Conservation (phyloP, 2,329 filamentous ascomycete genomes). For the Aspergillus spinulosporus region DNA sequence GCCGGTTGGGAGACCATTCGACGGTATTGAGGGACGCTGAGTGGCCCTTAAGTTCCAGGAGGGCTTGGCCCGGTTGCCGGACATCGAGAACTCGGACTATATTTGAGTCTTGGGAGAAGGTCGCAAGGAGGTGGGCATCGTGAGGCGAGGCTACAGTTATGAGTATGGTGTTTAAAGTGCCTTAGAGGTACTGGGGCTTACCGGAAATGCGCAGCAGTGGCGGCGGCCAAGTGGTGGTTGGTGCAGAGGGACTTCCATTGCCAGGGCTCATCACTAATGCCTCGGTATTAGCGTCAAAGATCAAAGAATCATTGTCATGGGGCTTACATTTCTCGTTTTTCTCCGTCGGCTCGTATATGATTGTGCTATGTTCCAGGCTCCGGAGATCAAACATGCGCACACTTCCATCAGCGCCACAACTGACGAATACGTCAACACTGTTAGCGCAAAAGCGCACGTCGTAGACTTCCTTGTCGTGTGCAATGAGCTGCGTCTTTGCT, state of each 20-base stretch:
- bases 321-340: constrained; percentile 69
- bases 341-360: constrained; percentile 95
- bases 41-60: constrained; percentile 90
- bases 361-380: constrained; percentile 95
- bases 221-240: constrained; percentile 65
- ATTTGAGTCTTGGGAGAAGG: constrained; percentile 90
- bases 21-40: constrained; percentile 83
- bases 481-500: constrained; percentile 96
- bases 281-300: not conserved
- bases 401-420: constrained; percentile 94
- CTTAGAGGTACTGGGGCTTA: constrained; percentile 21
- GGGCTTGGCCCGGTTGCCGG: constrained; percentile 89
- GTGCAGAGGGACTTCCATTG: constrained; percentile 69
- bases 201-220: constrained; percentile 46
- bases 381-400: constrained; percentile 98
- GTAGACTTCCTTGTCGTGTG: constrained; percentile 98
- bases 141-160: constrained; percentile 73
- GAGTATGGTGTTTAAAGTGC: constrained; percentile 5
- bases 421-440: constrained; percentile 97
- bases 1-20: constrained; percentile 87
- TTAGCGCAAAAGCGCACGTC: constrained; percentile 98
- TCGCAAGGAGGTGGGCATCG: constrained; percentile 93
- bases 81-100: constrained; percentile 94
- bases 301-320: not conserved
- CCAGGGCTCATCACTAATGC: constrained; percentile 49